Base-by-base conservation (phyloP, 441 rosid species). In the Adansonia madagascariensis region DNA sequence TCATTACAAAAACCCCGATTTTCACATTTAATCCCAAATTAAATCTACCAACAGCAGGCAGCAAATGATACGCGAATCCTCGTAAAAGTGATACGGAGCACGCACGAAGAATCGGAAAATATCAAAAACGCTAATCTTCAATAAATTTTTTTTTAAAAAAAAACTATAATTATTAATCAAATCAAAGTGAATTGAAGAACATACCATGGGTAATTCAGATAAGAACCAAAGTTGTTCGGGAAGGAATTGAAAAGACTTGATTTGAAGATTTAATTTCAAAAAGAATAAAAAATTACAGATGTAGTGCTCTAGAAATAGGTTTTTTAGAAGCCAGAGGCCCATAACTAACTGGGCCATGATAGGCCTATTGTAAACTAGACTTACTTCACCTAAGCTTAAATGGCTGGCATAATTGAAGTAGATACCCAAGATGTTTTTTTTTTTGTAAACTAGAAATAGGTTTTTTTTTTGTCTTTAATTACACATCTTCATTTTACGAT, bases 141-240 rank as follows among this genome's bases (percentile, higher is more conserved):
- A 57, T 1, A 2, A 3, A 3, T 52, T 5, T 52, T 52, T 4
- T 17, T 0, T 35, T n/a, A n/a, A n/a, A 35, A 27, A 9, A 52
- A 43, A 44, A 11, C 22, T 43, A 20, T 27, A 41, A 73, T 20
- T 43, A 18, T 20, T 0, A 41, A 57, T 20, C 2, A 73, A 20
- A 41, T 46, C 44, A 22, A 43, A 20, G 14, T 0, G 47, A 53
- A 39, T 15, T 31, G 55, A 15, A 57, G 69, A 65, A 46, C 79
- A 53, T 53, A 75, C 84, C 84, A 81, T 81, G 44, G 65, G 1
- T 56, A 18, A 20, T n/a, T 53, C 27, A 47, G 76, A 72, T 55
- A 49, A 69, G 75, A 75, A 75, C 81, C 41, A 61, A 18, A 66
- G 24, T 73, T 35, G 73, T 4, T 66, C 59, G 69, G 12, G 31